Evolutionary conservation across 1,284 basidiomycete genomes (phyloP), one percentile per base, ranked within the genome.

Genomic region (Singerocomus inundabilis): DNA sequence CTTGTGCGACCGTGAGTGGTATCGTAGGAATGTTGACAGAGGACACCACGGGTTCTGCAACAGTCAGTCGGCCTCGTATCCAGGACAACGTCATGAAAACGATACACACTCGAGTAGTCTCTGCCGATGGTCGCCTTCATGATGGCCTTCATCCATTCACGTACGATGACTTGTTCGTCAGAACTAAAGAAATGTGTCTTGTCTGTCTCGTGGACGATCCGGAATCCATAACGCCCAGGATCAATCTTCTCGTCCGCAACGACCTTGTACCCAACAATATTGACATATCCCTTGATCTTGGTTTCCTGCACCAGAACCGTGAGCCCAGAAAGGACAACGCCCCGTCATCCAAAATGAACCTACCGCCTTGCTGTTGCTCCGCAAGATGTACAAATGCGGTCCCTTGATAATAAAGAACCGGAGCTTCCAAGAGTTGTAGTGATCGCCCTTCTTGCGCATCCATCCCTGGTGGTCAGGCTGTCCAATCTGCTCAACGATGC

Each of bases 71-170:
- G 12, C 42, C 45, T 36, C 3, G 36, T 5, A 12, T 32, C 15
- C 12, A 13, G 5, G 38, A n/a, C 10, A 15, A 46, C 5, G 38
- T 24, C 18, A 7, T 18, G 40, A 38, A 45, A 31, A 5, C 32
- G 38, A 21, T 25, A 76, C 86, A 41, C 64, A 93, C 92, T 88
- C 11, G 85, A 79, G 66, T 94, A 96, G 69, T 97, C 93, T 49
- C 97, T 77, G 15, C 84, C 88, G 62, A 99, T 99, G 5, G 96
- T 98, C 3, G 94, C 91, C 71, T 99, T 99, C 92, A 98, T 98
- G 60, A 99, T 82, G 10, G 93, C 92, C 76, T 99, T 99, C 96
- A 99, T 99, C 97, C 97, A 99, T 58, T 93, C 93, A 12, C 97
- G 82, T 41, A 98, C 80, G 33, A 84, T 70, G 5, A 73, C 67